phyloP scores from a whole-genome alignment of 345 rosid genomes.

The Citropsis articulata region DNA sequence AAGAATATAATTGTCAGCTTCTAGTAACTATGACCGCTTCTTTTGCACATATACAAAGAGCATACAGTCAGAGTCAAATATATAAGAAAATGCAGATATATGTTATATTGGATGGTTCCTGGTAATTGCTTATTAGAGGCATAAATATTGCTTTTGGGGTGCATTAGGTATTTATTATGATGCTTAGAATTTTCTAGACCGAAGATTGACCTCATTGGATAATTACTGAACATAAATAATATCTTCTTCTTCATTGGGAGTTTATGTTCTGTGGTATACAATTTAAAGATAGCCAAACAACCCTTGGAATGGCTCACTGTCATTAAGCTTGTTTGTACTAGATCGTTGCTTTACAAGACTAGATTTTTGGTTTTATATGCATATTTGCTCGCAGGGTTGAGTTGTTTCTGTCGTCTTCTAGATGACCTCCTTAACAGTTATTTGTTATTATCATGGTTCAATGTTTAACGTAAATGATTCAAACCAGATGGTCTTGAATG shows the following conservation, averaged over 20 bases:
- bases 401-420: neutral
- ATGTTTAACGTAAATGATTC: neutral
- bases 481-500: neutral
- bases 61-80: neutral
- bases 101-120: neutral
- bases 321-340: neutral
- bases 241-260: neutral
- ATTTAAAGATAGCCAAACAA: neutral
- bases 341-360: neutral
- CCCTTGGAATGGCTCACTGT: neutral
- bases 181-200: neutral
- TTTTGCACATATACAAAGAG: neutral
- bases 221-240: neutral
- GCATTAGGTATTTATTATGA: neutral
- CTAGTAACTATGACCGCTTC: neutral
- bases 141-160: neutral
- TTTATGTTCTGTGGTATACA: neutral
- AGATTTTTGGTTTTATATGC: neutral
- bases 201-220: neutral
- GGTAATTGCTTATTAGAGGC: neutral
- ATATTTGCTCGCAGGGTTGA: neutral
- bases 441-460: neutral
- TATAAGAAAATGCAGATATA: neutral
- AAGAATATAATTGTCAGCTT: neutral
- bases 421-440: neutral